phyloP scores from a whole-genome alignment of 257 asterid genomes.

The Primulina eburnea region DNA sequence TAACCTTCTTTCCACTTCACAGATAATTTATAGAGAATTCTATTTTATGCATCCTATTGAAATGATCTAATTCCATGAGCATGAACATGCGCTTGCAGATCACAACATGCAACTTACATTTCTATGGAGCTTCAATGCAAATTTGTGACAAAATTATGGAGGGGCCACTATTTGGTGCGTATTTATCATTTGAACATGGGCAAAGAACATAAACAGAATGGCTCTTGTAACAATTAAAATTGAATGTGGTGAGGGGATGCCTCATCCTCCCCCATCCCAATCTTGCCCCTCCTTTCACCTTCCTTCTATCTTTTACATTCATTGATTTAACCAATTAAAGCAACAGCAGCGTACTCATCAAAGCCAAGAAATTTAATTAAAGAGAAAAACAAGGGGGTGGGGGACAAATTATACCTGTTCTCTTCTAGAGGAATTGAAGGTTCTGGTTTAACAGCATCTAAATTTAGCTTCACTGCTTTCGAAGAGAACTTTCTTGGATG shows the following conservation, averaged over 20 bases:
- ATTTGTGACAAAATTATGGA: too few species aligned
- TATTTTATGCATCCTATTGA: not conserved
- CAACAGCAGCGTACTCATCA: slow-evolving; percentile 22
- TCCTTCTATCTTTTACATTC: slow-evolving; percentile 2
- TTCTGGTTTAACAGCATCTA: slow-evolving; percentile 88
- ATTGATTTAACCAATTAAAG: slow-evolving; percentile 4
- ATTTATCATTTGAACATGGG: not conserved
- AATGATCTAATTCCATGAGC: not conserved
- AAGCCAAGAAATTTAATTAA: not conserved
- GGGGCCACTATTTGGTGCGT: not conserved
- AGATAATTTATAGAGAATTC: too few species aligned
- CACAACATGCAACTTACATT: not conserved
- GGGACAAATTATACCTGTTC: slow-evolving; percentile 51
- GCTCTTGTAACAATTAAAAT: not conserved
- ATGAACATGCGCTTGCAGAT: too few species aligned
- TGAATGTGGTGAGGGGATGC: slow-evolving; percentile 6
- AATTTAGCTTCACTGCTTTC: slow-evolving; percentile 69
- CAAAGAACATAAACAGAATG: not conserved
- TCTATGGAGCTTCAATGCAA: not conserved
- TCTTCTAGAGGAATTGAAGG: slow-evolving; percentile 86
- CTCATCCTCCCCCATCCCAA: slow-evolving; percentile 15
- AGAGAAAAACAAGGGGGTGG: slow-evolving; percentile 14
- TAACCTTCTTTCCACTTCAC: not conserved
- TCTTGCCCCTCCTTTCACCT: slow-evolving; percentile 6
- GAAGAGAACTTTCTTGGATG: slow-evolving; percentile 74